Conservation (phyloP, 768 basidiomycete genomes). For the Chalciporus pseudorubinellus region DNA sequence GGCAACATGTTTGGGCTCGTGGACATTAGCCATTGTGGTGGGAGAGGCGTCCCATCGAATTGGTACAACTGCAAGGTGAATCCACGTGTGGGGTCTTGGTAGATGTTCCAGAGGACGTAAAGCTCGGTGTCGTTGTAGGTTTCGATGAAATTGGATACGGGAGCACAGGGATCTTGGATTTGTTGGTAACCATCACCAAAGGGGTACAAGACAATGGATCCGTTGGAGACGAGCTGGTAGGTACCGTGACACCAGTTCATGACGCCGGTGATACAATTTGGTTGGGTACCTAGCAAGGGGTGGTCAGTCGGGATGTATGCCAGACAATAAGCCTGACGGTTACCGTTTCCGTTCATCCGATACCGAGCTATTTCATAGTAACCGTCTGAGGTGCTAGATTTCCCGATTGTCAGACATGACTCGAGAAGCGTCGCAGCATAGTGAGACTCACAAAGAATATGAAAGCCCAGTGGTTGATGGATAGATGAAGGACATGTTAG, state of each 20-base stretch:
- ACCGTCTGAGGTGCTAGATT: slow-evolving; percentile 59
- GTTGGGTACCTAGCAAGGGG: slow-evolving; percentile 62
- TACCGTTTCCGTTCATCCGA: slow-evolving; percentile 85
- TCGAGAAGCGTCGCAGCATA: neutral
- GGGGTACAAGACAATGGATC: slow-evolving; percentile 73
- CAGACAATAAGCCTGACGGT: neutral
- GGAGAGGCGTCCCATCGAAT: slow-evolving; percentile 73
- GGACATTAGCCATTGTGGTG: slow-evolving; percentile 69
- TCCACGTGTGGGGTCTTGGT: slow-evolving; percentile 56
- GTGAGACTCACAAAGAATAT: slow-evolving; percentile 73
- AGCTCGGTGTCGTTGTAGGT: slow-evolving; percentile 75
- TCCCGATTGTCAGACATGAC: slow-evolving; percentile 2
- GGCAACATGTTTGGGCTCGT: slow-evolving; percentile 85
- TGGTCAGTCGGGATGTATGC: neutral
- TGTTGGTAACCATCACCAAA: slow-evolving; percentile 91
- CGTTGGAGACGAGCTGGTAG: slow-evolving; percentile 65
- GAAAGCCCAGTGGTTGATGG: slow-evolving; percentile 84
- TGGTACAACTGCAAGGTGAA: slow-evolving; percentile 75
- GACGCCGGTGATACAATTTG: slow-evolving; percentile 86
- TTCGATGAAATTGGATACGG: slow-evolving; percentile 84
- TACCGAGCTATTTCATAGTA: slow-evolving; percentile 91
- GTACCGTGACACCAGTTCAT: slow-evolving; percentile 90
- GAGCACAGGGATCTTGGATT: slow-evolving; percentile 91
- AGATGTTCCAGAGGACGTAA: slow-evolving; percentile 68
- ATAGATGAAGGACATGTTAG: slow-evolving; percentile 78